Percentiles rank a stretch among this genome's conserved stretches.
Conservation (phyloP, 116 monocot genomes). For the Iris pallida region DNA sequence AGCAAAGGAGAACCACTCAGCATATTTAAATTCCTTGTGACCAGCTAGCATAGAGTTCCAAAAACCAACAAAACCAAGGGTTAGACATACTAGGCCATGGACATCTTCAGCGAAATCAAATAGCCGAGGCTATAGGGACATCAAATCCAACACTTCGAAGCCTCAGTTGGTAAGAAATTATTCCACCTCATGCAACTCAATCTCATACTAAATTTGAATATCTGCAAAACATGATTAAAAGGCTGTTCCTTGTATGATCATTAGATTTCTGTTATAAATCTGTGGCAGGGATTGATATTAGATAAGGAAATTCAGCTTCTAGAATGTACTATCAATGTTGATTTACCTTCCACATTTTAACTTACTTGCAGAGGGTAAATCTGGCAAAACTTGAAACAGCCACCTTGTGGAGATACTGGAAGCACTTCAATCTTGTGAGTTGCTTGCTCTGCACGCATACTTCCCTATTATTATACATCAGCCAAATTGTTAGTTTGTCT, state of each 20-base stretch:
- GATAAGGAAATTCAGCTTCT: background rate
- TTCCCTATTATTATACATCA: background rate
- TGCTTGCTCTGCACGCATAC: background rate
- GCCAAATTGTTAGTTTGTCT: background rate
- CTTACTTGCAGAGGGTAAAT: slow-evolving; percentile 38
- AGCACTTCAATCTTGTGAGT: slow-evolving; percentile 65
- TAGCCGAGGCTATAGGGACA: slow-evolving; percentile 27
- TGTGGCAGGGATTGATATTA: no score
- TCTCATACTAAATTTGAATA: no score
- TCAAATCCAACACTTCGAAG: slow-evolving; percentile 22
- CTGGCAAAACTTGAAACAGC: slow-evolving; percentile 57
- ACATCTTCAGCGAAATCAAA: slow-evolving; percentile 26
- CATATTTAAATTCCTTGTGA: no score
- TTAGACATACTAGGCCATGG: slow-evolving; percentile 44
- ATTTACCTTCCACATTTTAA: background rate
- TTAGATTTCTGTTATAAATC: no score
- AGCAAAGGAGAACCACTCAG: no score
- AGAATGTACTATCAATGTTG: no score
- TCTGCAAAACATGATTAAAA: no score
- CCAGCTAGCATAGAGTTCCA: slow-evolving; percentile 42
- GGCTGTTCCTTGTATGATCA: no score
- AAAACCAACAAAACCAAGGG: slow-evolving; percentile 51
- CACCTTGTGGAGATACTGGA: slow-evolving; percentile 66
- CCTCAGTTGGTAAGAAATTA: slow-evolving; percentile 29
- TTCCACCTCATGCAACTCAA: no score